Evolutionary conservation across 2,329 filamentous ascomycete species (phyloP).

Genomic region (Pseudogymnoascus verrucosus): DNA sequence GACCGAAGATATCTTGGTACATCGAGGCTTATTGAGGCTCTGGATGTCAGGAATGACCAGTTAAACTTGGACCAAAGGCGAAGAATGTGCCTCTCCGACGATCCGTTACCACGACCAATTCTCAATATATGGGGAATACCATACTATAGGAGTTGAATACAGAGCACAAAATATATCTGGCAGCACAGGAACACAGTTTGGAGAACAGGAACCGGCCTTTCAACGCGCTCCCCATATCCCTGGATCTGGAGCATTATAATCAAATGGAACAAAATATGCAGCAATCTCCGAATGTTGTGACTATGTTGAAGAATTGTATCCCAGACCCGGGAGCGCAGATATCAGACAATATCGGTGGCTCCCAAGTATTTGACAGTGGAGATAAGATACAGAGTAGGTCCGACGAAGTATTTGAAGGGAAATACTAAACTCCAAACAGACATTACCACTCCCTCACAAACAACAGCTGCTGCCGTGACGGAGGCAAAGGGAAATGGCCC

Average conservation of each 20-base stretch:
- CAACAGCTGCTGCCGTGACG: not conserved
- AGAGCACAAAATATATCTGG: not conserved
- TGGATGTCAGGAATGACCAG: not conserved
- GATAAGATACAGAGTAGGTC: not conserved
- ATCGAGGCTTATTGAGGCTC: not conserved
- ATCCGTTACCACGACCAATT: not conserved
- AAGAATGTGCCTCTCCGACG: not conserved
- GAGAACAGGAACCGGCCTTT: not conserved
- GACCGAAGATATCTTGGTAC: not conserved
- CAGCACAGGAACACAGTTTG: not conserved
- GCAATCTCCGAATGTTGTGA: not conserved
- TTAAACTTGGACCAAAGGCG: not conserved
- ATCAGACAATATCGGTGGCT: not conserved
- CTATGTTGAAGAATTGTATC: not conserved
- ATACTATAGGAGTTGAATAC: not conserved
- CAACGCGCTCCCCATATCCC: not conserved
- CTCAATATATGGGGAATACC: not conserved
- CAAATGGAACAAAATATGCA: not conserved
- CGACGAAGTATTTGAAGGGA: not conserved
- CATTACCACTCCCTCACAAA: not conserved
- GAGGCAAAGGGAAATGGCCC: not conserved
- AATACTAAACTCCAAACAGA: not conserved
- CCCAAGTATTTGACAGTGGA: not conserved
- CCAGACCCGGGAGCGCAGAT: not conserved
- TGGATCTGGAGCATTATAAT: not conserved